A percentile compares a stretch with the other conserved stretches of the same genome.
These are phyloP conservation scores for Penicillium arizonense DNA, from an alignment of 495 filamentous ascomycete genomes.

Conservation along the genomic window DNA sequence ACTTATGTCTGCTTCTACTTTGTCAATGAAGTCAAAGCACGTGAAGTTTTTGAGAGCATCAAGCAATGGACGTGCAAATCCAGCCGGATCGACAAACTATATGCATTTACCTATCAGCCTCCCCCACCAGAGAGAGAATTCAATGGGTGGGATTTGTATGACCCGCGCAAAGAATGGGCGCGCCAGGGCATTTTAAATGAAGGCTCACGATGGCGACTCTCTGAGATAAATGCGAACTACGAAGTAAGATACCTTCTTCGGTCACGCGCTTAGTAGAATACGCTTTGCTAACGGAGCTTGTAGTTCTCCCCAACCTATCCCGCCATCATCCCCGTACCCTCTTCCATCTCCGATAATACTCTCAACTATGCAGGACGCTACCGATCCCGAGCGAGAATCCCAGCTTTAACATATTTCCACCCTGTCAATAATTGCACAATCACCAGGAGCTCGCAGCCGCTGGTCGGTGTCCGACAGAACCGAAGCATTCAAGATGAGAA, in stretches of 20 bases:
- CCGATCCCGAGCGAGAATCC: conserved; percentile 83
- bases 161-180: conserved; percentile 75
- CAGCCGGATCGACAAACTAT: conserved; percentile 82
- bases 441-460: conserved; percentile 88
- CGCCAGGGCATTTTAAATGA: conserved; percentile 81
- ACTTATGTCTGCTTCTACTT: conserved; percentile 92
- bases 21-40: conserved; percentile 64
- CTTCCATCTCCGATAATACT: conserved; percentile 89
- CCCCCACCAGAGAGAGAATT: conserved; percentile 69
- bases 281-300: conserved; percentile 24
- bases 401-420: conserved; percentile 87
- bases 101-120: conserved; percentile 83
- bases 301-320: conserved; percentile 97
- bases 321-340: conserved; percentile 76
- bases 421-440: conserved; percentile 97
- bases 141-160: conserved; percentile 87
- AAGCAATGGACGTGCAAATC: conserved; percentile 77
- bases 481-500: conserved; percentile 95
- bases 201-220: conserved; percentile 82
- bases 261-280: conserved; percentile 1
- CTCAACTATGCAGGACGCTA: conserved; percentile 91
- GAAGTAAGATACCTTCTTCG: conserved; percentile 37
- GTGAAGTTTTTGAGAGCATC: conserved; percentile 89
- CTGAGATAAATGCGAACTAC: conserved; percentile 85
- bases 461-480: conserved; percentile 83